Evolutionary conservation across 805 yeast species (phyloP).

Genomic region (Yarrowia porcina): DNA sequence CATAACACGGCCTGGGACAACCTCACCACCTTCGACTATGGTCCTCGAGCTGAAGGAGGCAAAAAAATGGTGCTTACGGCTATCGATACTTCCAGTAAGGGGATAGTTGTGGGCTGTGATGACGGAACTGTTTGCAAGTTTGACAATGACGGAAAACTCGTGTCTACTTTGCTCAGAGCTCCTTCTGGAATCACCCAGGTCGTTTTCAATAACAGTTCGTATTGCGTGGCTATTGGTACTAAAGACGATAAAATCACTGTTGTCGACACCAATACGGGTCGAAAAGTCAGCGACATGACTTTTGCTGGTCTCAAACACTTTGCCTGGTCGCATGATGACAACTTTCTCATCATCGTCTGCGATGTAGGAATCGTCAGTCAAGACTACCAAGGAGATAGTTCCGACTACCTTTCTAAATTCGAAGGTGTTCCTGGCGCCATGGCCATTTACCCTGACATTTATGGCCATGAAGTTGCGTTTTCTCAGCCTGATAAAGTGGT

Average conservation of each 20-base stretch:
- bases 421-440: constrained; percentile 30
- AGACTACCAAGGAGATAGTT: too few species aligned
- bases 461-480: constrained; percentile 65
- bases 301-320: neutral
- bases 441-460: constrained; percentile 69
- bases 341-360: too few species aligned
- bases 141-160: neutral
- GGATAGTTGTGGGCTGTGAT: neutral
- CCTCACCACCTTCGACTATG: neutral
- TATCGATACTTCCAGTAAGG: neutral
- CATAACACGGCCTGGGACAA: neutral
- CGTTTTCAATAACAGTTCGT: neutral
- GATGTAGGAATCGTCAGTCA: too few species aligned
- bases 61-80: neutral
- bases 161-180: neutral
- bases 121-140: constrained; percentile 4
- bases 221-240: neutral
- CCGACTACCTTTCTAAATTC: neutral
- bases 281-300: neutral
- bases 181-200: neutral
- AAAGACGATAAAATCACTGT: neutral
- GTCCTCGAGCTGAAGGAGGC: neutral
- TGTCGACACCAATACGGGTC: neutral
- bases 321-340: too few species aligned
- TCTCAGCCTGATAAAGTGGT: constrained; percentile 45